Evolutionary conservation across 2,329 filamentous ascomycete species (phyloP).

Genomic region (Fusarium pseudoanthophilum): DNA sequence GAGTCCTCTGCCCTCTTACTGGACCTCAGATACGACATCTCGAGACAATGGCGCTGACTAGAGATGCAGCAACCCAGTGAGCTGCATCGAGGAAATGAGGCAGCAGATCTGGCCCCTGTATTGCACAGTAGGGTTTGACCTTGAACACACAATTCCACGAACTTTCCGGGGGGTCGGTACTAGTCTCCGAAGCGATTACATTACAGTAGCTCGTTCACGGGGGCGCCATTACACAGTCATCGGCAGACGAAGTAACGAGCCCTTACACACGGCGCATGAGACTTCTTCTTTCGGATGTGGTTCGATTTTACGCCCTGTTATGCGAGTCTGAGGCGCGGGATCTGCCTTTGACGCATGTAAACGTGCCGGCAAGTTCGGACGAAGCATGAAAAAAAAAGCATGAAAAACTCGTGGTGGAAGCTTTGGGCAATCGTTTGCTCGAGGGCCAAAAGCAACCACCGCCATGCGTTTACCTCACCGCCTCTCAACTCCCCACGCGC

Average conservation of each 20-base stretch:
- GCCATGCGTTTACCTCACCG: slow-evolving; percentile 13
- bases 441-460: not conserved
- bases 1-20: not conserved
- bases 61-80: slow-evolving; percentile 10
- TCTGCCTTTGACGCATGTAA: slow-evolving; percentile 11
- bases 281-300: slow-evolving; percentile 3
- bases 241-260: slow-evolving; percentile 11
- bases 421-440: slow-evolving; percentile 3
- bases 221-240: slow-evolving; percentile 8
- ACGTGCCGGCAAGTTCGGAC: slow-evolving; percentile 15
- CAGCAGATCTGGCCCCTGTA: not conserved
- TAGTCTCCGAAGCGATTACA: slow-evolving; percentile 8
- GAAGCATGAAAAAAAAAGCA: slow-evolving; percentile 1
- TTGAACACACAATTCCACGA: slow-evolving; percentile 8
- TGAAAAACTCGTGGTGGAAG: slow-evolving; percentile 6
- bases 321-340: slow-evolving; percentile 23
- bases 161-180: slow-evolving; percentile 8
- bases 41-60: slow-evolving; percentile 30
- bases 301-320: slow-evolving; percentile 11
- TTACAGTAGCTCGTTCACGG: not conserved
- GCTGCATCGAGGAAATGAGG: slow-evolving; percentile 6
- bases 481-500: slow-evolving; percentile 13
- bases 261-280: slow-evolving; percentile 15
- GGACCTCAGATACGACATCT: slow-evolving; percentile 2
- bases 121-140: slow-evolving; percentile 17